Conservation (phyloP, 1,284 basidiomycete species). For the Anthracocystis walkeri region DNA sequence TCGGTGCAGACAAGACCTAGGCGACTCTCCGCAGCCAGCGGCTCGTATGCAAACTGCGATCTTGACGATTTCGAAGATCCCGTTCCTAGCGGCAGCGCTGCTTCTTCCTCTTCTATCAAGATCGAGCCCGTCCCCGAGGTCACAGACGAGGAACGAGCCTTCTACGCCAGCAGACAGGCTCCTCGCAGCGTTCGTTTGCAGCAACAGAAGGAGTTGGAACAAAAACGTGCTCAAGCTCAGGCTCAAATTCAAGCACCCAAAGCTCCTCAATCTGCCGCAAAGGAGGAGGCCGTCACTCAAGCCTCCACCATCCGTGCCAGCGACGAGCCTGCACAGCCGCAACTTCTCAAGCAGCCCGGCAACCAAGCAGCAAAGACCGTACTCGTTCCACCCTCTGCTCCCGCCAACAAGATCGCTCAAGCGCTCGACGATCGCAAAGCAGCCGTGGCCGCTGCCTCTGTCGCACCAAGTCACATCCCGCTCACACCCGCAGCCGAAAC, state of each 20-base stretch:
- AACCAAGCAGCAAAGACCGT: conserved; percentile 39
- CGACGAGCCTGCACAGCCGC: conserved; percentile 35
- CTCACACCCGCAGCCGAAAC: conserved; percentile 22
- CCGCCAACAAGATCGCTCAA: conserved; percentile 24
- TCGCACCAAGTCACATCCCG: conserved; percentile 10
- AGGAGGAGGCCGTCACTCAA: conserved; percentile 11
- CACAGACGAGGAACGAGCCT: conserved; percentile 51
- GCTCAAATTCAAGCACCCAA: background rate
- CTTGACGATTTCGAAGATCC: conserved; percentile 43
- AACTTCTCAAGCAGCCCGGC: conserved; percentile 27
- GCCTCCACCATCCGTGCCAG: conserved; percentile 28
- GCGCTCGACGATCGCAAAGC: conserved; percentile 46
- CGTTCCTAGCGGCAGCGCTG: conserved; percentile 1
- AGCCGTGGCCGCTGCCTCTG: conserved; percentile 18
- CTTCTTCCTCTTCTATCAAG: conserved; percentile 33
- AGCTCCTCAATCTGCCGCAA: conserved; percentile 4
- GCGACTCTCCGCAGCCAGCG: conserved; percentile 35
- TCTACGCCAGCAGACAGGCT: conserved; percentile 50
- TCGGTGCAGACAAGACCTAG: conserved; percentile 14
- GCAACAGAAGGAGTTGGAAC: conserved; percentile 40
- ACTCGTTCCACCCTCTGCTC: conserved; percentile 28
- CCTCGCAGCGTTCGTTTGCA: conserved; percentile 52
- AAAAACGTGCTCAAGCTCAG: conserved; percentile 23
- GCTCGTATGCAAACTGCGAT: conserved; percentile 61
- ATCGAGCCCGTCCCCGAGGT: conserved; percentile 47